Base-by-base conservation (phyloP, 768 basidiomycete species). In the Gymnopilus dilepis region DNA sequence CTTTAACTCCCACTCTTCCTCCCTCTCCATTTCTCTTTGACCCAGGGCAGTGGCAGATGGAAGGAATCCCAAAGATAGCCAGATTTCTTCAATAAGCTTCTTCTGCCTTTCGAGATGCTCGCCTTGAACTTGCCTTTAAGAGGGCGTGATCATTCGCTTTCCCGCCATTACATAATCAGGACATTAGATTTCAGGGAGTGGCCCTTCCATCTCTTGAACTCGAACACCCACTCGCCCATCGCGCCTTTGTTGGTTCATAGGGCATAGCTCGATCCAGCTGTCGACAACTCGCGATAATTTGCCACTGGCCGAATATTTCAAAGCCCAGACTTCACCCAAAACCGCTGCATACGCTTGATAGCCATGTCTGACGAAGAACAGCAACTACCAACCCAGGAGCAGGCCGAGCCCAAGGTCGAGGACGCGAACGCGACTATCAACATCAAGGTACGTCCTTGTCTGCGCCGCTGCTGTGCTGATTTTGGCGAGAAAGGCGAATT, bases 391-490 rank as follows among this genome's bases (percentile, higher is more conserved):
- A 78, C 61, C 38, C 64, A 62, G 40, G 66, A 82, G 53, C 47
- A 50, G n/a, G 71, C 76, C 6, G 80, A 82, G 19, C 73, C 82
- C 61, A 89, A 91, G 73, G 31, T 73, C 22, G 88, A 86, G 73
- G 85, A 87, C 64, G 73, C 81, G 8, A 85, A 86, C 65, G 77
- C 83, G 13, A 84, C 91, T 33, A 92, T 93, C 72, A 92, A 91
- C 70, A 86, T 93, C 74, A 92, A 90, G 84, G 91, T 91, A 57
- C 54, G 67, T 53, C 7, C n/a, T 1, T 56, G 58, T 17, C 15
- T 12, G 17, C 17, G 21, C 22, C 26, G 13, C 37, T 15, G 48
- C 34, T 28, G 57, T 55, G 54, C 47, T 6, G n/a, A 56, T 13
- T 47, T 21, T 30, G 26, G 11, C 2, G 24, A 28, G 48, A 22